Evolutionary conservation across 176 grass and related monocot genomes (phyloP).

Genomic region (Zoysia japonica): DNA sequence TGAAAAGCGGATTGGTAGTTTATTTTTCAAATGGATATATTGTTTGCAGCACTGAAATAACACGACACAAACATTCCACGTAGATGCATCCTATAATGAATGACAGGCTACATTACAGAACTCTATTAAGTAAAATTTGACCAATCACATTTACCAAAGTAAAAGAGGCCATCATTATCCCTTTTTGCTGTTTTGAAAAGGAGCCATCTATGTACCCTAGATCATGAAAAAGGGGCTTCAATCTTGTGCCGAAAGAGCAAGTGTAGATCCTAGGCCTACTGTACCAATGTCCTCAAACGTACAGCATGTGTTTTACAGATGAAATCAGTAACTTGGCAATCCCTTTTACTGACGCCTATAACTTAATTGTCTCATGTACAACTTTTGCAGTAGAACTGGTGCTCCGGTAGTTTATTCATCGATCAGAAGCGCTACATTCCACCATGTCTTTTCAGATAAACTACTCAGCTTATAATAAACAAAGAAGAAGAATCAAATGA

Average conservation of each 20-base stretch:
- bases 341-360: slow-evolving; percentile 3
- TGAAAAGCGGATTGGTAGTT: too few species aligned
- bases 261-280: slow-evolving; percentile 29
- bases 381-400: neutral
- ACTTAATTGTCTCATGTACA: neutral
- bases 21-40: too few species aligned
- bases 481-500: neutral
- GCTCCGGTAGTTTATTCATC: neutral
- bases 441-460: neutral
- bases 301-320: slow-evolving; percentile 4
- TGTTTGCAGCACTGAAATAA: too few species aligned
- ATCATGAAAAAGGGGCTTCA: slow-evolving; percentile 25
- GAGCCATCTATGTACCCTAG: slow-evolving; percentile 28
- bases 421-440: neutral
- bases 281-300: slow-evolving; percentile 32
- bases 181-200: slow-evolving; percentile 30
- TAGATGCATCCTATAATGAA: too few species aligned
- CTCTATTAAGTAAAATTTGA: slow-evolving; percentile 22
- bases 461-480: neutral
- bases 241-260: slow-evolving; percentile 45
- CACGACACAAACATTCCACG: too few species aligned
- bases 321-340: slow-evolving; percentile 20
- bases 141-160: slow-evolving; percentile 33
- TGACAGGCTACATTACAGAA: neutral
- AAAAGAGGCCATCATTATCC: slow-evolving; percentile 13